Base-by-base conservation (phyloP, 2,329 filamentous ascomycete species). In the Cladophialophora chaetospira region DNA sequence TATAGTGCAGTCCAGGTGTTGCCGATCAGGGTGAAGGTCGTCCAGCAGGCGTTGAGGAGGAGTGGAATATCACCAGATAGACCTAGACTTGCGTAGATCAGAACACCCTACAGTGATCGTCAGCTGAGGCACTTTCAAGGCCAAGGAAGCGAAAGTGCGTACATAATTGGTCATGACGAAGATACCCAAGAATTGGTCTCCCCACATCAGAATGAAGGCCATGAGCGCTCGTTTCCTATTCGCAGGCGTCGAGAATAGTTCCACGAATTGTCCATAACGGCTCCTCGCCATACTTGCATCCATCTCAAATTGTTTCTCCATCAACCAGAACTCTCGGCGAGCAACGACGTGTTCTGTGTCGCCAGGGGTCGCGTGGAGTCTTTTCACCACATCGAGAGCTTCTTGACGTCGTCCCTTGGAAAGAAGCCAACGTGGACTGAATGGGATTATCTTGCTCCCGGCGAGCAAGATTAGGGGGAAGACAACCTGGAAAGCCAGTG, bases 41-140 rank as follows among this genome's bases (percentile, higher is more conserved):
- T 67, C 74, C 75, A 79, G 31, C 75, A 62, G n/a, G 75, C 76
- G 57, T 71, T 73, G 26, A 79, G 65, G 2, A 79, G 70, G 26
- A 79, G 66, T 2, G 77, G 76, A 66, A 73, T 70, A 50, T 69
- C 71, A 21, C 67, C 69, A 31, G 55, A 63, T 47, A 73, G 64
- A 23, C 70, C 76, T 5, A 79, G 68, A 23, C 59, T 61, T 28
- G 68, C 62, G 64, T 72, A 73, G 48, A 75, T 69, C 45, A 75
- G 63, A 44, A 73, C 74, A 3, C 73, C 73, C 58, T 78, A 77
- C 74, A 40, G 74, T 44, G 45, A 62, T 62, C 54, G 62, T 63
- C 38, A 66, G 64, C 11, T 65, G 60, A n/a, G 9, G 19, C 0
- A 69, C 70, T 9, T 70, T 74, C 61, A 68, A 74, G 55, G 13